These are phyloP conservation scores for Colletotrichum sp. DNA, from an alignment of 2,329 filamentous ascomycete species.

Conservation along the genomic window DNA sequence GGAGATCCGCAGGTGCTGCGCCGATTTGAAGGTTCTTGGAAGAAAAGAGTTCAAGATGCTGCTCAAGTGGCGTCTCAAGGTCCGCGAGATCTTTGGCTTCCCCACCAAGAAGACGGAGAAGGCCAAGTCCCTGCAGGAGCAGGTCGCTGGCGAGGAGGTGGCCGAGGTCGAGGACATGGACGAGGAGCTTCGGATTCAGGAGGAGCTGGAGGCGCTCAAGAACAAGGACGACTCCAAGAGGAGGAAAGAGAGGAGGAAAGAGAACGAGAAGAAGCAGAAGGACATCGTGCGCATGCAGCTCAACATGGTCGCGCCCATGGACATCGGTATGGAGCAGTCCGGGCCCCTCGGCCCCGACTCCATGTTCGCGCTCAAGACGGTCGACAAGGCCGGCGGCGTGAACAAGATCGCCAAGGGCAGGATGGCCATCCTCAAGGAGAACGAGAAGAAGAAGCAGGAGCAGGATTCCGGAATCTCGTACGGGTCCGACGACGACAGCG, in stretches of 20 bases:
- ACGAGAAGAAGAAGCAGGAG: constrained; percentile 62
- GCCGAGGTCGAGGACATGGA: constrained; percentile 90
- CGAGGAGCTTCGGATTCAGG: constrained; percentile 88
- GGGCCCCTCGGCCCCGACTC: constrained; percentile 80
- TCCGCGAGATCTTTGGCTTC: constrained; percentile 90
- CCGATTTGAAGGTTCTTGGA: constrained; percentile 87
- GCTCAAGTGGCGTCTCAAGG: constrained; percentile 86
- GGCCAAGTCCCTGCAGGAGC: constrained; percentile 36
- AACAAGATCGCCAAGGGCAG: constrained; percentile 76
- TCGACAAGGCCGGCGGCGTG: constrained; percentile 77
- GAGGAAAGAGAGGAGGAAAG: constrained; percentile 82
- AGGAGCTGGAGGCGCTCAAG: constrained; percentile 82
- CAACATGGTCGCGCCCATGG: constrained; percentile 94
- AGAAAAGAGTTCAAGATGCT: constrained; percentile 93
- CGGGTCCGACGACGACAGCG: constrained; percentile 58
- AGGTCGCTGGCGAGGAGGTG: constrained; percentile 68
- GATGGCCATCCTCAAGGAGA: constrained; percentile 72
- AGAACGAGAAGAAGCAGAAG: constrained; percentile 93
- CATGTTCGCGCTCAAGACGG: constrained; percentile 84
- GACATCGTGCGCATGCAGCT: constrained; percentile 97
- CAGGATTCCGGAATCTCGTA: constrained; percentile 59
- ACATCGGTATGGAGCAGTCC: constrained; percentile 90
- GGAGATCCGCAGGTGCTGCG: constrained; percentile 80
- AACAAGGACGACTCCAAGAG: constrained; percentile 79
- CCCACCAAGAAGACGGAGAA: constrained; percentile 70